Percentiles rank a stretch among this genome's conserved stretches.
These are phyloP conservation scores for Clarireedia hainanense DNA, from an alignment of 2,329 filamentous ascomycete species.

Conservation along the genomic window DNA sequence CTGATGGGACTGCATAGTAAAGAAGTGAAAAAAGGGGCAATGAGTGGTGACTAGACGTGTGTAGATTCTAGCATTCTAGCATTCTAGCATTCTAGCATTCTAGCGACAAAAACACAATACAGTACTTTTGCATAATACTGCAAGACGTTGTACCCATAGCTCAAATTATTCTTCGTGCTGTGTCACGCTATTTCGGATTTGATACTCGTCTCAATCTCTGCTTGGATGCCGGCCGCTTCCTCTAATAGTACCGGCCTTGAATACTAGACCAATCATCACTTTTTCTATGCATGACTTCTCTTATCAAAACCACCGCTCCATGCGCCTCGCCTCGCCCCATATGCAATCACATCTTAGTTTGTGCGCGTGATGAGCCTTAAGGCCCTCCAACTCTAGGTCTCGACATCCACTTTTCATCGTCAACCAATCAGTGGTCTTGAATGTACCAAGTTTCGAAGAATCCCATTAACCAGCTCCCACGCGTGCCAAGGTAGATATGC, in stretches of 20 bases:
- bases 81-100: neutral
- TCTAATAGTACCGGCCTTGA: neutral
- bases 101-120: no score
- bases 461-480: neutral
- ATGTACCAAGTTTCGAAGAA: neutral
- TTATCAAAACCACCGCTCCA: neutral
- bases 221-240: neutral
- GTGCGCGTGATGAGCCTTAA: neutral
- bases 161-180: neutral
- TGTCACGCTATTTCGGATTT: neutral
- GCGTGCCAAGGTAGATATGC: neutral
- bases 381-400: neutral
- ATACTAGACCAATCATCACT: neutral
- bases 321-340: neutral
- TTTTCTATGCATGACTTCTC: neutral
- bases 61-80: neutral
- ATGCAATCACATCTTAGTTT: slow-evolving; percentile 3
- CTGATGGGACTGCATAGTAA: neutral
- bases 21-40: no score
- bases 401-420: neutral
- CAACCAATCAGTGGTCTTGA: neutral
- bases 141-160: neutral
- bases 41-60: neutral
- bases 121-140: no score
- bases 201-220: neutral